These are phyloP conservation scores for Debaryomycetaceae sp. DNA, from an alignment of 1,139 yeast species.

Conservation along the genomic window DNA sequence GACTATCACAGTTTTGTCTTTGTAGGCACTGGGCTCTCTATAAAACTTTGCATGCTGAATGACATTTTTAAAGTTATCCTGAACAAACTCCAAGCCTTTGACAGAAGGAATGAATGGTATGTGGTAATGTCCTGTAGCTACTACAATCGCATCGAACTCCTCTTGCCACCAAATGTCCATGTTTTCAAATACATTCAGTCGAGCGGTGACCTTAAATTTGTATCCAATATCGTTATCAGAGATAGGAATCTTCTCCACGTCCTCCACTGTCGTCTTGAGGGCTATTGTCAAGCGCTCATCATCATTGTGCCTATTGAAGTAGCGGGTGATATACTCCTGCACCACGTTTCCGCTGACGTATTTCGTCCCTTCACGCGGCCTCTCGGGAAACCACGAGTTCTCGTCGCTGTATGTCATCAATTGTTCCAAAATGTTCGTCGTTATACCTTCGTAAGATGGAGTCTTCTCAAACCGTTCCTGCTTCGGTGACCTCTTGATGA, in stretches of 20 bases:
- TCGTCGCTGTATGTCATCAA: slow-evolving; percentile 44
- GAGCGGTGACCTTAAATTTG: slow-evolving; percentile 28
- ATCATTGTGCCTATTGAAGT: slow-evolving; percentile 22
- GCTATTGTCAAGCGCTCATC: slow-evolving; percentile 19
- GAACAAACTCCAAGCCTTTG: slow-evolving; percentile 35
- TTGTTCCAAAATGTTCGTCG: slow-evolving; percentile 41
- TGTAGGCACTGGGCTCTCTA: slow-evolving; percentile 22
- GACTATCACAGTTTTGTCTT: slow-evolving; percentile 30
- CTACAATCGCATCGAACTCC: slow-evolving; percentile 24
- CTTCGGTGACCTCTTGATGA: background rate
- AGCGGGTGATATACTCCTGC: slow-evolving; percentile 29
- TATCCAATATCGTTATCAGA: slow-evolving; percentile 14
- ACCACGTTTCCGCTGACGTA: slow-evolving; percentile 28
- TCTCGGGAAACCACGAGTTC: slow-evolving; percentile 27
- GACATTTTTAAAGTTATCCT: slow-evolving; percentile 19
- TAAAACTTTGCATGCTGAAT: slow-evolving; percentile 43
- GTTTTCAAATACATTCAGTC: slow-evolving; percentile 19
- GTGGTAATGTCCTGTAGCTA: slow-evolving; percentile 34
- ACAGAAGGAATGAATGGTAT: slow-evolving; percentile 33
- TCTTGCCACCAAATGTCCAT: slow-evolving; percentile 23
- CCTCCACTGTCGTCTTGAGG: slow-evolving; percentile 35
- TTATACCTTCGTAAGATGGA: slow-evolving; percentile 35
- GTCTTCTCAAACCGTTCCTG: slow-evolving; percentile 33
- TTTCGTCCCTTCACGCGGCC: slow-evolving; percentile 20
- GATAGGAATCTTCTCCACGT: slow-evolving; percentile 23